Evolutionary conservation across 176 grass and related monocot genomes (phyloP).

Genomic region (Carex scoparia): DNA sequence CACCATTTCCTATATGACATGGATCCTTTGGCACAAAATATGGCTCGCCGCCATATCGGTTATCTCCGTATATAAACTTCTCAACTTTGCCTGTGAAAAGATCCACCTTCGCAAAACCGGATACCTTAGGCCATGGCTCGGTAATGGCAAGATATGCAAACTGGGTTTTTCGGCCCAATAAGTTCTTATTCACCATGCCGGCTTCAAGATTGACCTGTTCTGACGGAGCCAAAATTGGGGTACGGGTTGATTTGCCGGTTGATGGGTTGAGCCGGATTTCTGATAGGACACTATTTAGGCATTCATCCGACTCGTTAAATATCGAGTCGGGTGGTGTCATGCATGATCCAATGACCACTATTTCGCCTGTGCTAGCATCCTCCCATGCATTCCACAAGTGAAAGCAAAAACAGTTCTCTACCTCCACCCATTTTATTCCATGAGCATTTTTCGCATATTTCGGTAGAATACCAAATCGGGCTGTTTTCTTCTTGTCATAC

Average conservation of each 20-base stretch:
- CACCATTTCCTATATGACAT: not conserved
- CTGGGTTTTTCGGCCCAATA: conserved; percentile 45
- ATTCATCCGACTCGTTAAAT: conserved; percentile 73
- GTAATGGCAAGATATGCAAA: conserved; percentile 92
- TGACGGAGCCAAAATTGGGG: conserved; percentile 27
- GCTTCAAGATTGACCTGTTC: conserved; percentile 88
- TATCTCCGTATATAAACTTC: conserved; percentile 64
- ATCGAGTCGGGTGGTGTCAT: conserved; percentile 88
- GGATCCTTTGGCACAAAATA: conserved; percentile 58
- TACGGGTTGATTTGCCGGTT: conserved; percentile 45
- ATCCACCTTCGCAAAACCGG: conserved; percentile 91
- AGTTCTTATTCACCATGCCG: conserved; percentile 83
- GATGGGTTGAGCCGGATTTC: conserved; percentile 69
- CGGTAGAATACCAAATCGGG: conserved; percentile 61
- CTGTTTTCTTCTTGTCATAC: conserved; percentile 58
- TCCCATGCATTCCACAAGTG: conserved; percentile 99
- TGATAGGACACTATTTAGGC: conserved; percentile 60
- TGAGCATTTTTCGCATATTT: conserved; percentile 48
- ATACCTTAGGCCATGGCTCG: conserved; percentile 94
- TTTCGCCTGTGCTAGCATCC: conserved; percentile 53
- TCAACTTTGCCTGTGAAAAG: conserved; percentile 41
- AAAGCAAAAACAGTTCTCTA: conserved; percentile 86
- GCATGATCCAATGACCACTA: conserved; percentile 87
- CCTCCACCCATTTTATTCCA: conserved; percentile 64
- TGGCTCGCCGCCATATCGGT: conserved; percentile 60